Evolutionary conservation across 345 rosid genomes (phyloP).

Genomic region (Eucalyptus tenuipes): DNA sequence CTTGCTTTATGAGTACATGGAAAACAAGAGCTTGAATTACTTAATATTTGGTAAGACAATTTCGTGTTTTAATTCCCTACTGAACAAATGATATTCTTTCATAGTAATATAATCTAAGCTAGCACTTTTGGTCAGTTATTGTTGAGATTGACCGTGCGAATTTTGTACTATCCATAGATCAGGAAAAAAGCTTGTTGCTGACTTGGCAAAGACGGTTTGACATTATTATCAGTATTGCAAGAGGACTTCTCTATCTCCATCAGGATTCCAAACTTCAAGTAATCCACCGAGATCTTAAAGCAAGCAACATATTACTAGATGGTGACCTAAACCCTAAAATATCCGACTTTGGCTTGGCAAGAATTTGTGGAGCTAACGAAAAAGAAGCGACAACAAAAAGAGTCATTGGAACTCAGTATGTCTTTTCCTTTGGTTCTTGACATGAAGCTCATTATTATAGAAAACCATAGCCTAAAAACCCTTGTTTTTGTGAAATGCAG

Average conservation of each 20-base stretch:
- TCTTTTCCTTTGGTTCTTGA: not conserved
- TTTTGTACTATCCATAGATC: constrained; percentile 4
- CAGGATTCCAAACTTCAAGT: constrained; percentile 31
- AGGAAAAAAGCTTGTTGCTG: not conserved
- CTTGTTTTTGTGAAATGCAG: not conserved
- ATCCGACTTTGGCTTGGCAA: constrained; percentile 39
- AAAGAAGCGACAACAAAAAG: constrained; percentile 23
- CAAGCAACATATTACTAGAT: constrained; percentile 36
- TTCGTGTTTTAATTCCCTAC: not conserved
- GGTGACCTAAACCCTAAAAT: constrained; percentile 38
- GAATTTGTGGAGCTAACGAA: constrained; percentile 32
- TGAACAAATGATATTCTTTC: not conserved
- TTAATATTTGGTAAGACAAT: constrained; percentile 32
- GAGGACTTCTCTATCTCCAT: constrained; percentile 50
- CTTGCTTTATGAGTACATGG: constrained; percentile 26
- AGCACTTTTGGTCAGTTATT: not conserved
- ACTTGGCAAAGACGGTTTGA: constrained; percentile 16
- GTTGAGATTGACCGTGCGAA: not conserved
- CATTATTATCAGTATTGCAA: constrained; percentile 30
- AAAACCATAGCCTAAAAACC: not conserved
- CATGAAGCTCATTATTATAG: not conserved
- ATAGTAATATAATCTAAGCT: not conserved
- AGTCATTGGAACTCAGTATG: constrained; percentile 42
- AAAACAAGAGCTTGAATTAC: constrained; percentile 20
- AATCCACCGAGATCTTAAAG: constrained; percentile 43